Evolutionary conservation across 192 early-diverging fungal genomes (phyloP).

Genomic region (Entomortierella beljakovae): DNA sequence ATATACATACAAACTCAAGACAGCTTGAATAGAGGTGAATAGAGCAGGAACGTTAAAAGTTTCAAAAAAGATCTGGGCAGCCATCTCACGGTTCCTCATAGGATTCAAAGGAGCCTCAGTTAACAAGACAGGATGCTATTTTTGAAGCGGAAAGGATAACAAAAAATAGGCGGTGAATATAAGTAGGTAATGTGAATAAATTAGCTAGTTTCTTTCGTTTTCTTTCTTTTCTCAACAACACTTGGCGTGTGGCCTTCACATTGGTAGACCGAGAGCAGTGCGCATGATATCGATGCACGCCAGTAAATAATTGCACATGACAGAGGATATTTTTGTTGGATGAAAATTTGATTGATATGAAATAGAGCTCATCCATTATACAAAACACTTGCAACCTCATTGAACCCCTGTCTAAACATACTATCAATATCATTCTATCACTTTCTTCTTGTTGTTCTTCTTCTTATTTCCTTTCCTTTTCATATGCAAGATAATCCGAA

Average conservation of each 20-base stretch:
- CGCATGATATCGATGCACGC: slow-evolving; percentile 18
- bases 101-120: slow-evolving; percentile 98
- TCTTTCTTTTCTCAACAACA: too few species aligned
- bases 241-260: background rate
- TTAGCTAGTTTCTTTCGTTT: too few species aligned
- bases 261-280: slow-evolving; percentile 26
- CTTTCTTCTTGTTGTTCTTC: background rate
- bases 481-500: background rate
- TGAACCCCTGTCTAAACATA: too few species aligned
- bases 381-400: too few species aligned
- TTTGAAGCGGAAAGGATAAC: background rate
- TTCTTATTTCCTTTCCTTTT: background rate
- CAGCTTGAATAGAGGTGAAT: slow-evolving; percentile 97
- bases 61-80: slow-evolving; percentile 98
- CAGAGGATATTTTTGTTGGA: slow-evolving; percentile 10
- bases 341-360: slow-evolving; percentile 11
- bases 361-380: too few species aligned
- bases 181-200: background rate
- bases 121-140: slow-evolving; percentile 94
- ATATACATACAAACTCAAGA: slow-evolving; percentile 92
- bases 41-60: slow-evolving; percentile 99
- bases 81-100: slow-evolving; percentile 89
- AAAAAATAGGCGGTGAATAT: background rate
- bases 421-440: background rate
- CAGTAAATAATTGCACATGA: slow-evolving; percentile 44